Base-by-base conservation (phyloP, 805 yeast species). In the Wickerhamomyces hampshirensis region DNA sequence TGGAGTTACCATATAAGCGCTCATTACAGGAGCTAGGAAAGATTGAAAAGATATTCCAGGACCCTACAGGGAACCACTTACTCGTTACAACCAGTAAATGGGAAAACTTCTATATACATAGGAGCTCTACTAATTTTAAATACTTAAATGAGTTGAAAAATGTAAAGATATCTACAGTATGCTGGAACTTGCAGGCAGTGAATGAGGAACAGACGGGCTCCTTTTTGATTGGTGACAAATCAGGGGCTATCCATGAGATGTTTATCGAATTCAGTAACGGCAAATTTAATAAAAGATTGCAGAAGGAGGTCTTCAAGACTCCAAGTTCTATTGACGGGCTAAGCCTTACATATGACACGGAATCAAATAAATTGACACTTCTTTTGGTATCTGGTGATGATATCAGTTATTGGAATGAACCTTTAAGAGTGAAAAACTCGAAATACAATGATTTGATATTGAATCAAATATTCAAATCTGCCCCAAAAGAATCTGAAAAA, bases 21-120 rank as follows among this genome's bases (percentile, higher is more conserved):
- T 51, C 57, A 13, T 39, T 40, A 1, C 48, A 50, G 26, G 59
- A 54, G 30, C 34, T 53, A 16, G 58, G 56, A 8, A 55, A 51
- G 13, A 57, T 66, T 14, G 53, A 50, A 16, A 47, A 55, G 26
- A 56, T 75, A 2, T 77, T 60, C 48, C 55, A 71, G 30, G 83
- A 77, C 49, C 68, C 71, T 0, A 50, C 68, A 0, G 83, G 84
- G 2, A 53, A 59, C 9, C 80, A 75, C 46, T 50, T 78, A 24
- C 59, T 79, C 9, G 65, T 75, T 1, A 63, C 76, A 6, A 72
- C 80, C 0, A 48, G 58, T 5, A 58, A 55, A 21, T 59, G 64
- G 26, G 77, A 74, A 34, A 69, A 69, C 47, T 75, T 58, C 48
- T 75, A 73, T 42, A 51, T 74, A 26, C 67, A 72, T 47, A 49